phyloP scores from a whole-genome alignment of 129 eudicot species.

The Cynara cardunculus region DNA sequence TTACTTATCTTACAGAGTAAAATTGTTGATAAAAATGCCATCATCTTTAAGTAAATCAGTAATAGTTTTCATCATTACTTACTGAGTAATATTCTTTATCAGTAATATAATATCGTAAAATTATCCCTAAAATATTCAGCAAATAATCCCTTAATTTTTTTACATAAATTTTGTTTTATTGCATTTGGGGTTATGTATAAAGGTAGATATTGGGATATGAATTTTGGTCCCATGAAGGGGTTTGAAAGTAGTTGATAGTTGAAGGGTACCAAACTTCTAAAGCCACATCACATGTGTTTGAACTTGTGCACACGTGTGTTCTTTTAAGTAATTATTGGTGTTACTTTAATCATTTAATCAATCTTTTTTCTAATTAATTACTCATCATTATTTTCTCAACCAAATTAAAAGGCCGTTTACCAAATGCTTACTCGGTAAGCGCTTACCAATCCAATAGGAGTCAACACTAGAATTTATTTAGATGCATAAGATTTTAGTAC shows the following conservation, averaged over 20 bases:
- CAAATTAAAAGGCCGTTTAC: background rate
- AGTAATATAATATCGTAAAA: too few relatives aligned
- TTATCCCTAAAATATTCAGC: too few relatives aligned
- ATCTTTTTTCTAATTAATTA: background rate
- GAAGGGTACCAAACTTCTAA: constrained; percentile 20
- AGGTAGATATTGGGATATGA: background rate
- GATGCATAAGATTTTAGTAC: too few relatives aligned
- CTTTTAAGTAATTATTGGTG: constrained; percentile 22
- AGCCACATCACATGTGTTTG: constrained; percentile 19
- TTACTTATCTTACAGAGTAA: background rate
- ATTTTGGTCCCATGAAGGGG: background rate
- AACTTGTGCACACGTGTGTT: constrained; percentile 32
- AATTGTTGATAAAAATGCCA: background rate
- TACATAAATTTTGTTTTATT: background rate
- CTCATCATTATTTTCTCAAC: constrained; percentile 6
- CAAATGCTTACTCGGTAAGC: too few relatives aligned
- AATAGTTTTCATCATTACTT: background rate
- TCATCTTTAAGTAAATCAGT: too few relatives aligned
- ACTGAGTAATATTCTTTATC: background rate
- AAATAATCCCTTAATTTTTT: background rate
- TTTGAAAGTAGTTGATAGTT: constrained; percentile 25
- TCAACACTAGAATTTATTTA: too few relatives aligned
- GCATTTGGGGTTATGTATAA: background rate
- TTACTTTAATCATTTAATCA: constrained; percentile 20
- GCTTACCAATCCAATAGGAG: too few relatives aligned